Base-by-base conservation (phyloP, 2,329 filamentous ascomycete species). In the Ceratocystis variospora region DNA sequence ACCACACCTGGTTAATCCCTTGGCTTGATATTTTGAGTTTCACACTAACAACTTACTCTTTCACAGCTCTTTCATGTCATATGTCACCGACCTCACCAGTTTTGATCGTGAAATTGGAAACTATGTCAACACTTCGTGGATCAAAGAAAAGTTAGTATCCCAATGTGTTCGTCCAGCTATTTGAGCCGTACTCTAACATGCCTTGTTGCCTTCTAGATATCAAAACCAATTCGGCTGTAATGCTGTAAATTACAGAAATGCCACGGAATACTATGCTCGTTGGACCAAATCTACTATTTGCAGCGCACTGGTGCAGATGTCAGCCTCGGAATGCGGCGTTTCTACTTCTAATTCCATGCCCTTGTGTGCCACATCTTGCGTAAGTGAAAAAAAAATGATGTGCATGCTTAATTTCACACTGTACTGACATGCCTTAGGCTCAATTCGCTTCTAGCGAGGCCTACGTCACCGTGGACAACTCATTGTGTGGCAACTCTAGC, bases 281-380 rank as follows among this genome's bases (percentile, higher is more conserved):
- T 99, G 93, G 77, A 96, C 93, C 4, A 94, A 86, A 61, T 94
- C 89, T 68, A 87, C 95, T 69, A 82, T 99, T 70, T 99, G 94
- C 81, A 97, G 95, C 79, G 83, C 89, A 70, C 88, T 99, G 73
- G 84, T 99, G 63, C 94, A 99, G 76, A 92, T 90, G 73, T 97
- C 94, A 4, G 85, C 87, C 71, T 73, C 77, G 10, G 73, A 81
- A 31, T 99, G 94, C 76, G 76, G 78, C 22, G 77, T 95, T 59
- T 82, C 86, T 0, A 75, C 80, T n/a, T 76, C 80, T 37, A 78
- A 86, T 53, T 84, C 89, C 4, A 79, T 80, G 67, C 91, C 94
- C 1, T 79, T 97, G 17, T 99, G 94, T 75, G 94, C 93, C 59
- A 88, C 94, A 69, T 87, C 89, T 70, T 99, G 94, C 76, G 90